phyloP scores from a whole-genome alignment of 1,284 basidiomycete species.

The Schizophyllum amplum region DNA sequence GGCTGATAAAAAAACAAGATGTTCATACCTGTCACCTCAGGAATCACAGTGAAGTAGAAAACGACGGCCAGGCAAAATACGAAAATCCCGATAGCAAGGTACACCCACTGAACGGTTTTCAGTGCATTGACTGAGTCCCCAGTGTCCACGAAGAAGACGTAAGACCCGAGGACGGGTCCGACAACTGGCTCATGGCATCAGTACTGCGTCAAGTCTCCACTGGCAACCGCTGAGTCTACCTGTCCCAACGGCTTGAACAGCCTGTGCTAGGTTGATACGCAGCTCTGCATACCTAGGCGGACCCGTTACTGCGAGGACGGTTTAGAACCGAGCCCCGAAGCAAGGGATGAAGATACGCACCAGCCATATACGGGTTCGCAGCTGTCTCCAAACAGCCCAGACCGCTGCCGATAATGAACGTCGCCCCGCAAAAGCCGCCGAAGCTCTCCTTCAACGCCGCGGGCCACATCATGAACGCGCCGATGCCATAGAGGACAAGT shows the following conservation, averaged over 20 bases:
- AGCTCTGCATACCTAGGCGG: conserved; percentile 26
- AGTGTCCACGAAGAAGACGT: conserved; percentile 26
- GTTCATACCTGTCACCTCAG: conserved; percentile 25
- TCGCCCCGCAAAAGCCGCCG: conserved; percentile 29
- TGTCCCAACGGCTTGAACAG: conserved; percentile 25
- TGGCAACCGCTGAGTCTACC: not conserved
- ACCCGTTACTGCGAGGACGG: conserved; percentile 22
- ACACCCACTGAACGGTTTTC: conserved; percentile 28
- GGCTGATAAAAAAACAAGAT: too few relatives aligned
- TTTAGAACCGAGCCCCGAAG: not conserved
- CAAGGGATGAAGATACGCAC: conserved; percentile 9
- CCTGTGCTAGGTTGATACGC: conserved; percentile 27
- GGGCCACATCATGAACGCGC: conserved; percentile 29
- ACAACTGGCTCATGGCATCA: conserved; percentile 13
- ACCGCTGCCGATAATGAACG: conserved; percentile 28
- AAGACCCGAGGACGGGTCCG: conserved; percentile 25
- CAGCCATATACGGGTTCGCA: conserved; percentile 29
- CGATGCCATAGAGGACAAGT: conserved; percentile 23
- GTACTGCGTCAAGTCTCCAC: not conserved
- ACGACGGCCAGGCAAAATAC: conserved; percentile 26
- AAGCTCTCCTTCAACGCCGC: conserved; percentile 26
- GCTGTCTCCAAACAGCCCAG: conserved; percentile 26
- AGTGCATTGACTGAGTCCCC: conserved; percentile 22
- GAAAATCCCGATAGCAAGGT: conserved; percentile 26
- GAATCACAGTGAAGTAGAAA: conserved; percentile 26